Base-by-base conservation (phyloP, 306 rosid species). In the Cicer yamashitae region DNA sequence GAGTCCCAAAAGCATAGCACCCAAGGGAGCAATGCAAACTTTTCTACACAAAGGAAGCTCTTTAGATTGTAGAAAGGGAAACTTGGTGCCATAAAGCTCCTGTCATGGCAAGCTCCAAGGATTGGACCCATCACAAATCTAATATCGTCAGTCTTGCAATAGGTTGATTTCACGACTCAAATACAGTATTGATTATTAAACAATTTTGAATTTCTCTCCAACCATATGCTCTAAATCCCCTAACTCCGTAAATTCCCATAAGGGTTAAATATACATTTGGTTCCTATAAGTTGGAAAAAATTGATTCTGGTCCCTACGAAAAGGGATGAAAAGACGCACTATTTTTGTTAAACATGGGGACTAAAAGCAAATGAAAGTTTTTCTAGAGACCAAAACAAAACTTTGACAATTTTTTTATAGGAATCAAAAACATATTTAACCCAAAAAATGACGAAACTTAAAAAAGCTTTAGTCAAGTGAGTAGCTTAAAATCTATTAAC, bases 1-100 rank as follows among this genome's bases (percentile, higher is more conserved):
- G 38, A 37, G 48, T 64, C 17, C 39, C 10, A 39, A 39, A 77
- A 71, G 51, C 82, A 64, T 47, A 77, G 79, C 62, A 47, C 25
- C 45, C 30, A 39, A 45, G 63, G 65, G 48, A 69, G 41, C 44
- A 44, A 68, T 44, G 39, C 47, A 37, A 50, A 50, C 8, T 50
- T 50, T 50, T 17, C 56, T 6, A 73, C 8, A 59, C 37, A 67
- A 20, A 47, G 40, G 61, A 25, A 61, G 59, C 44, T 53, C 9
- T 18, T 6, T 72, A 15, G 59, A 74, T 5, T 62, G 15, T 52
- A n/a, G 8, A n/a, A n/a, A 13, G 8, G 58, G 58, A 13, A 50
- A 50, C 14, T 50, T 13, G 13, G 7, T 50, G 56, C 22, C 58
- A 15, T 52, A 52, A 52, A n/a, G 30, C 58, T 52, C 58, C 58